These are phyloP conservation scores for Vinca minor DNA, from an alignment of 257 asterid genomes.

Conservation along the genomic window DNA sequence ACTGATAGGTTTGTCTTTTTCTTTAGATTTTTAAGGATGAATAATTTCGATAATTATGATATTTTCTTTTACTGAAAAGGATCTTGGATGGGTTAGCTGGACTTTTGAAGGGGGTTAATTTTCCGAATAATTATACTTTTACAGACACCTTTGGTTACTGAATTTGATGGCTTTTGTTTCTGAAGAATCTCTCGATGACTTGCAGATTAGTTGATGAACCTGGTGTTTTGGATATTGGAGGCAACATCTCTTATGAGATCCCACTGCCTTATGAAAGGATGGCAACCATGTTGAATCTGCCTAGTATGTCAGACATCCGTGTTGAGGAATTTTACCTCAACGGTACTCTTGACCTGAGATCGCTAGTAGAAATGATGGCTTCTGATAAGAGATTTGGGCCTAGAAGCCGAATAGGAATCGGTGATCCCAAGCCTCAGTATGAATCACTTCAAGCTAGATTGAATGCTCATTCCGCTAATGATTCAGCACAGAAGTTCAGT, in stretches of 20 bases:
- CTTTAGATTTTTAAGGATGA: neutral
- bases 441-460: constrained; percentile 87
- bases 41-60: neutral
- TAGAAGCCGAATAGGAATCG: constrained; percentile 59
- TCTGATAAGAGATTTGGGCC: constrained; percentile 53
- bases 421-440: constrained; percentile 58
- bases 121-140: neutral
- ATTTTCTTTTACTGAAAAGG: neutral
- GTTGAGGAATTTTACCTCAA: constrained; percentile 87
- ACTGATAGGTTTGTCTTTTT: constrained; percentile 54
- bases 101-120: neutral
- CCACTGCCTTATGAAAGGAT: constrained; percentile 85
- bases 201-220: constrained; percentile 80
- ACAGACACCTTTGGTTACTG: neutral
- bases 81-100: neutral
- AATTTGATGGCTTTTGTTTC: neutral
- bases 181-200: neutral
- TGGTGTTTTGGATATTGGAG: constrained; percentile 82
- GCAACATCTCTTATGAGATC: constrained; percentile 78
- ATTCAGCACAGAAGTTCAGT: constrained; percentile 51
- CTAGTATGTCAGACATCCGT: constrained; percentile 62
- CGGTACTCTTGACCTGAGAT: constrained; percentile 97
- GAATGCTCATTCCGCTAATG: constrained; percentile 45
- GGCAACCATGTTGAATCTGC: constrained; percentile 60
- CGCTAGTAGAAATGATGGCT: constrained; percentile 92